Evolutionary conservation across 2,329 filamentous ascomycete species (phyloP), one percentile per base, ranked within the genome.

Genomic region (Huntiella abstrusa): DNA sequence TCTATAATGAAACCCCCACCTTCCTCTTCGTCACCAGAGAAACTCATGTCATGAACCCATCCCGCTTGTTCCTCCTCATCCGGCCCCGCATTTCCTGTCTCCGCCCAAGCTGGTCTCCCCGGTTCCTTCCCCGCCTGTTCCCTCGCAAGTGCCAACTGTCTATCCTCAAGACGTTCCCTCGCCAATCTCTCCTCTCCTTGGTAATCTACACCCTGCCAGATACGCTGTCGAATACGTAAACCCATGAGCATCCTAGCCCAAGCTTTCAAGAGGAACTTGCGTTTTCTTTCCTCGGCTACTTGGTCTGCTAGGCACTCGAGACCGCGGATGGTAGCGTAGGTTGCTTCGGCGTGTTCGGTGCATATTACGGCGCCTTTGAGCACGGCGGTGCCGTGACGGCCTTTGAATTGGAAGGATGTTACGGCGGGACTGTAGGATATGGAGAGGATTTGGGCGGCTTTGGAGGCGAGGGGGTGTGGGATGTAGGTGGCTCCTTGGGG

Each of bases 371-470:
- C 72, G 2, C 91, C 91, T 34, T 75, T 71, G 2, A 91, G 63
- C 2, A 95, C 71, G 1, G 91, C 86, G 2, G 85, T 95, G 12
- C 88, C 88, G 47, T 84, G 78, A 2, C 84, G 75, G 1, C 86
- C 86, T 56, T 76, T 79, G 63, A 96, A 98, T 34, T 80, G 70
- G 56, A 96, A 98, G 0, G 88, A 88, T 0, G 80, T 91, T 4
- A 98, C 75, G 0, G 91, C 91, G 32, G 88, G 84, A 2, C 84
- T 84, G 58, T 82, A 93, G 61, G 96, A 86, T 13, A 96, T 70
- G 0, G 78, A 78, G 1, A 95, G 60, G 1, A 87, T 63, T 48
- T 72, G 75, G 1, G 86, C 85, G 1, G 88, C 88, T 43, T 73
- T 72, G 1, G 73, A 66, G 1, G 83, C 80, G 43, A 79, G 55